phyloP scores from a whole-genome alignment of 257 asterid genomes.

The Cordia subcordata region DNA sequence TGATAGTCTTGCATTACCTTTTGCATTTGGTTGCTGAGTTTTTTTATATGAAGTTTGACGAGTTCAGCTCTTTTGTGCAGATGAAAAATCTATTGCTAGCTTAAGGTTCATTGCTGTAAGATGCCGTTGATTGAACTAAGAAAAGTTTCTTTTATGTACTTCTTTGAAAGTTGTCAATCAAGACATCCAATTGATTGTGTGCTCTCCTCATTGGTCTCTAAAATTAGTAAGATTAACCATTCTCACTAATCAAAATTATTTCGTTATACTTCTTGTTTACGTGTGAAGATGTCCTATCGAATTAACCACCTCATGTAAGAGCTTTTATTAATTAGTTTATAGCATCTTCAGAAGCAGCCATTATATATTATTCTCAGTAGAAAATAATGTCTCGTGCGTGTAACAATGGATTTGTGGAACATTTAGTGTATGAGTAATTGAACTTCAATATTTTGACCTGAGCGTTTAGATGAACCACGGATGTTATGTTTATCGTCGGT shows the following conservation, averaged over 20 bases:
- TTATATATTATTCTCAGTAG: no score
- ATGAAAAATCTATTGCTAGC: slow-evolving; percentile 68
- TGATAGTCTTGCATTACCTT: neutral
- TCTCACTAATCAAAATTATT: neutral
- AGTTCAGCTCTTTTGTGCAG: slow-evolving; percentile 31
- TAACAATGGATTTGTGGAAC: no score
- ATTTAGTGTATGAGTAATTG: neutral
- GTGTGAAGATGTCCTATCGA: no score
- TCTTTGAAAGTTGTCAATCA: neutral
- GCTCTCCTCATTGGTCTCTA: slow-evolving; percentile 2
- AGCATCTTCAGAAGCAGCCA: no score
- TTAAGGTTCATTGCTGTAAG: slow-evolving; percentile 48
- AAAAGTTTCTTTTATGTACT: neutral
- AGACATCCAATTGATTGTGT: neutral
- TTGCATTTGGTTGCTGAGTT: neutral
- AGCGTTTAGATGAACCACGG: neutral
- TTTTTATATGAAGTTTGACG: no score
- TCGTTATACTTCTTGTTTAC: no score
- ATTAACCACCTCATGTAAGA: no score
- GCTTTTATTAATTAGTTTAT: slow-evolving; percentile 24
- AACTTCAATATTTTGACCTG: neutral
- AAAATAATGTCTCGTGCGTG: no score
- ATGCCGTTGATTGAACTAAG: slow-evolving; percentile 5
- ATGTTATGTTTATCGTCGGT: neutral
- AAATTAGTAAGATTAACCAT: slow-evolving; percentile 47